Percentiles rank a stretch among this genome's conserved stretches.
phyloP scores from a whole-genome alignment of 805 yeast genomes.

The Saccharomycopsis sp. region DNA sequence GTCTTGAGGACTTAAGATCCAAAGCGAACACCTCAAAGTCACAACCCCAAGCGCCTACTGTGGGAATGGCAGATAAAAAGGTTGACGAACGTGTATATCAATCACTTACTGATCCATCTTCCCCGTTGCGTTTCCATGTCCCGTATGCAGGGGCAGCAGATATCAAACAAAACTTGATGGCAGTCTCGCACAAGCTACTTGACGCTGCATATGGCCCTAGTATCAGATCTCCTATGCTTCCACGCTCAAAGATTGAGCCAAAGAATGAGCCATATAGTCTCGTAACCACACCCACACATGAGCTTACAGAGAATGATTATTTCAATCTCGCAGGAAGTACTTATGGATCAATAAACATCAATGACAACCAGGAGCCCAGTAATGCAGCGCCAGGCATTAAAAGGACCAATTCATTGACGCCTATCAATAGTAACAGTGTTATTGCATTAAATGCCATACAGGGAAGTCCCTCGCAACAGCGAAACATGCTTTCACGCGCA shows the following conservation, averaged over 20 bases:
- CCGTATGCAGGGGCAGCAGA: not conserved
- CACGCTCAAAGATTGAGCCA: not conserved
- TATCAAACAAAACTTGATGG: conserved; percentile 2
- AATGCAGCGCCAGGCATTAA: not conserved
- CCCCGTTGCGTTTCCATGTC: not conserved
- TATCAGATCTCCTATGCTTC: conserved; percentile 14
- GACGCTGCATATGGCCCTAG: conserved; percentile 12
- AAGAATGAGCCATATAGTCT: conserved; percentile 2
- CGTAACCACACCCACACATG: not conserved
- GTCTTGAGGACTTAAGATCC: not conserved
- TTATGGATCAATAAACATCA: conserved; percentile 4
- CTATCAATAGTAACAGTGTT: not conserved
- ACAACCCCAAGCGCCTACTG: not conserved
- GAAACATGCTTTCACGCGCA: not conserved
- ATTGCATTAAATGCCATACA: not conserved
- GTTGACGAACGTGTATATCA: not conserved
- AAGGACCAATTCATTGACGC: not conserved
- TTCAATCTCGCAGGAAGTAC: not conserved
- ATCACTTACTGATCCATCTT: not conserved
- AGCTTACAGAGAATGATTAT: conserved; percentile 5
- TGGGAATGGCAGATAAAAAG: not conserved
- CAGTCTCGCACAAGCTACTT: conserved; percentile 7
- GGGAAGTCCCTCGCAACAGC: not conserved
- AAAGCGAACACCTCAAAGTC: not conserved
- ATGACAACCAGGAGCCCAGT: not conserved